These are phyloP conservation scores for Eucalyptus tenuipes DNA, from an alignment of 345 rosid genomes.

Conservation along the genomic window DNA sequence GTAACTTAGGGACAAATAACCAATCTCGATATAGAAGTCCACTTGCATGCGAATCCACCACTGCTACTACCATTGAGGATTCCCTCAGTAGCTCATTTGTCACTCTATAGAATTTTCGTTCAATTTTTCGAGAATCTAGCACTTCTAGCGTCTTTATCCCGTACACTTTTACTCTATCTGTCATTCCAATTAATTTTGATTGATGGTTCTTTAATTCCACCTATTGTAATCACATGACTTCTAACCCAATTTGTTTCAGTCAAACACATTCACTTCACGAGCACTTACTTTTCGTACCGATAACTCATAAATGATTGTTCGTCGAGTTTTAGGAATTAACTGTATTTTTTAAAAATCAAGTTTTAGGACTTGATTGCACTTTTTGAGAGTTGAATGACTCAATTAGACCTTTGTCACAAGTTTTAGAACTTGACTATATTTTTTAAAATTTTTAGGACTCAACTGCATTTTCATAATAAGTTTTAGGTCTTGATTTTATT, in stretches of 20 bases:
- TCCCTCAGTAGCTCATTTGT: not conserved
- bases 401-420: too few relatives aligned
- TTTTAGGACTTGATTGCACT: not conserved
- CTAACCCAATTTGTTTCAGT: not conserved
- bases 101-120: not conserved
- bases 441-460: fast-evolving
- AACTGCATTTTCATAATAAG: too few relatives aligned
- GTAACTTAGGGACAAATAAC: not conserved
- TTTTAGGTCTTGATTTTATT: not conserved
- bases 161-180: not conserved
- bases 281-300: not conserved
- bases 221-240: not conserved
- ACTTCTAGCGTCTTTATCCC: not conserved
- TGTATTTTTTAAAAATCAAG: too few relatives aligned
- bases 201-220: not conserved
- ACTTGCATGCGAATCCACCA: not conserved
- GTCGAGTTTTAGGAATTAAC: not conserved
- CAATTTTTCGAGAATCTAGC: not conserved
- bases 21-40: not conserved
- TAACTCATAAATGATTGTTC: not conserved
- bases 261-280: not conserved
- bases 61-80: not conserved
- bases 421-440: too few relatives aligned
- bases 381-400: too few relatives aligned
- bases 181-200: not conserved